phyloP scores from a whole-genome alignment of 345 rosid genomes.

The Excoecaria agallocha region DNA sequence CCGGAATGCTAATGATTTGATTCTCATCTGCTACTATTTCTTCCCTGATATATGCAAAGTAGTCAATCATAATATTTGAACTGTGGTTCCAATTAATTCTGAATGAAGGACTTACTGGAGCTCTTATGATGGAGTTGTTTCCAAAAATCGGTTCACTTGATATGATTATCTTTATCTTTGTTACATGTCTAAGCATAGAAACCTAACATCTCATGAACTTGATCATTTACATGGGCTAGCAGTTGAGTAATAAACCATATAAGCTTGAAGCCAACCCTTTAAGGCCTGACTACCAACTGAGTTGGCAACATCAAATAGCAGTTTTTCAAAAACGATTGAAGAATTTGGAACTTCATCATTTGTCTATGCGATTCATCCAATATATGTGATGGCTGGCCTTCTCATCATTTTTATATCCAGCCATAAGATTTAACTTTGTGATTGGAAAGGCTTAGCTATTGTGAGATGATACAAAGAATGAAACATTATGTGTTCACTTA shows the following conservation, averaged over 20 bases:
- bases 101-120: not conserved
- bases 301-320: not conserved
- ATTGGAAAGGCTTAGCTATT: not conserved
- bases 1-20: not conserved
- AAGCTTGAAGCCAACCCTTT: not conserved
- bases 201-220: not conserved
- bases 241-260: not conserved
- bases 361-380: not conserved
- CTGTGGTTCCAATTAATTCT: not conserved
- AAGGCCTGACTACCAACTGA: not conserved
- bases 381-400: slow-evolving; percentile 2
- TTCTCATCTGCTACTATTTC: too few relatives aligned
- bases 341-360: not conserved
- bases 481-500: not conserved
- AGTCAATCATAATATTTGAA: not conserved
- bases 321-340: not conserved
- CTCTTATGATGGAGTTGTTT: not conserved
- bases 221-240: not conserved
- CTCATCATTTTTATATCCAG: not conserved
- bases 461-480: not conserved
- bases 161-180: not conserved
- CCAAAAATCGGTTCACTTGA: not conserved
- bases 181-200: not conserved
- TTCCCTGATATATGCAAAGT: not conserved
- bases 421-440: not conserved